These are phyloP conservation scores for Coemansia sp. DNA, from an alignment of 371 early-diverging fungal species.

Conservation along the genomic window DNA sequence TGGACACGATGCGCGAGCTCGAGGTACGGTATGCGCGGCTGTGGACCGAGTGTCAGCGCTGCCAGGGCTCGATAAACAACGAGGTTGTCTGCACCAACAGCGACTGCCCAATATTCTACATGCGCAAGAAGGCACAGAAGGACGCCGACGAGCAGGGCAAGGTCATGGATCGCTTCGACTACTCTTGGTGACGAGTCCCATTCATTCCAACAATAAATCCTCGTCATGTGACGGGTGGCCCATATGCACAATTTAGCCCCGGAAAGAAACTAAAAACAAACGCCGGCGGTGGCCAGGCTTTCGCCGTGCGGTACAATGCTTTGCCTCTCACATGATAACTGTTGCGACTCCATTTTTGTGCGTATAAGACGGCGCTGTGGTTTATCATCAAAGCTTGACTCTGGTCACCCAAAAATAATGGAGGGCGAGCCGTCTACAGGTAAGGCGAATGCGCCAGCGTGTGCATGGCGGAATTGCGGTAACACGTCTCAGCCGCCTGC, in stretches of 20 bases:
- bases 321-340: neutral
- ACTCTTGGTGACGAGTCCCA: slow-evolving; percentile 55
- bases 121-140: slow-evolving; percentile 98
- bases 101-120: slow-evolving; percentile 99
- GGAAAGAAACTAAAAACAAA: neutral
- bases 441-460: too few relatives aligned
- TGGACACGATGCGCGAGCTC: slow-evolving; percentile 63
- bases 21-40: slow-evolving; percentile 84
- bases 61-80: slow-evolving; percentile 95
- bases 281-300: neutral
- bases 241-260: slow-evolving; percentile 4
- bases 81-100: slow-evolving; percentile 97
- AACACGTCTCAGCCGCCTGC: too few relatives aligned
- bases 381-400: too few relatives aligned
- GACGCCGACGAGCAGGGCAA: slow-evolving; percentile 77
- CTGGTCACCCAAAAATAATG: too few relatives aligned
- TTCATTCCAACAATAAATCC: neutral
- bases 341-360: too few relatives aligned
- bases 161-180: slow-evolving; percentile 63
- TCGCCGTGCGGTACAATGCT: neutral
- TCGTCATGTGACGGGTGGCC: neutral
- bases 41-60: slow-evolving; percentile 99
- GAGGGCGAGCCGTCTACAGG: too few relatives aligned
- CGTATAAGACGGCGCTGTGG: too few relatives aligned
- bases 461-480: too few relatives aligned